A percentile compares a stretch with the other conserved stretches of the same genome.
These are phyloP conservation scores for Telfairia occidentalis DNA, from an alignment of 331 rosid species.

Conservation along the genomic window DNA sequence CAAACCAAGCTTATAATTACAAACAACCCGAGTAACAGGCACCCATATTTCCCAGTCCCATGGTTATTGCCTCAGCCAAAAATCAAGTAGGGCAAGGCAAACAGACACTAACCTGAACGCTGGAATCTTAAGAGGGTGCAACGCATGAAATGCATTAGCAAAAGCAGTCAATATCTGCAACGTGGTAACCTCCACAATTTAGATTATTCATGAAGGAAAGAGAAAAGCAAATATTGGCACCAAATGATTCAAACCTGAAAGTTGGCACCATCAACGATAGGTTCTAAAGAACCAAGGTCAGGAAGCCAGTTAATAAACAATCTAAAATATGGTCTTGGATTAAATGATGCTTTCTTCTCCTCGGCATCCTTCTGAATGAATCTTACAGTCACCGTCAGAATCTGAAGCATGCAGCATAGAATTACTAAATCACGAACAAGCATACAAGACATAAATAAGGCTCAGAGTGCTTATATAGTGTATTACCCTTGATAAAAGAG, in stretches of 20 bases:
- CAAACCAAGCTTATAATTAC: too few relatives aligned
- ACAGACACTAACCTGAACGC: constrained; percentile 57
- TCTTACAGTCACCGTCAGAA: constrained; percentile 61
- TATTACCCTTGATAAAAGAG: constrained; percentile 67
- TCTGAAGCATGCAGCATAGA: constrained; percentile 31
- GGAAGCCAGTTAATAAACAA: constrained; percentile 79
- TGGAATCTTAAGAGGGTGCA: constrained; percentile 90
- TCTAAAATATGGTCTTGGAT: constrained; percentile 87
- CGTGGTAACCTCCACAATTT: constrained; percentile 7
- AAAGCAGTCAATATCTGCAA: constrained; percentile 70
- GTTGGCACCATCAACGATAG: constrained; percentile 79
- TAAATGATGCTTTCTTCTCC: constrained; percentile 79
- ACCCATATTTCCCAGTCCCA: too few relatives aligned
- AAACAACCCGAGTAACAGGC: too few relatives aligned
- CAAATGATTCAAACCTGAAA: constrained; percentile 50
- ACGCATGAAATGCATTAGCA: constrained; percentile 78
- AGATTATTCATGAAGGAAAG: constrained; percentile 1
- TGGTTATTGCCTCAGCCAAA: constrained; percentile 4
- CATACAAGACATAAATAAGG: background rate
- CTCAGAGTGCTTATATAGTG: background rate
- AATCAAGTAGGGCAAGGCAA: background rate
- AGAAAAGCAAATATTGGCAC: background rate
- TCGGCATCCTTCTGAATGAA: constrained; percentile 71
- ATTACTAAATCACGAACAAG: background rate
- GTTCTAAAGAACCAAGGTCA: constrained; percentile 84